Evolutionary conservation across 169 alveolate genomes (phyloP).

Genomic region (Miamiensis avidus): DNA sequence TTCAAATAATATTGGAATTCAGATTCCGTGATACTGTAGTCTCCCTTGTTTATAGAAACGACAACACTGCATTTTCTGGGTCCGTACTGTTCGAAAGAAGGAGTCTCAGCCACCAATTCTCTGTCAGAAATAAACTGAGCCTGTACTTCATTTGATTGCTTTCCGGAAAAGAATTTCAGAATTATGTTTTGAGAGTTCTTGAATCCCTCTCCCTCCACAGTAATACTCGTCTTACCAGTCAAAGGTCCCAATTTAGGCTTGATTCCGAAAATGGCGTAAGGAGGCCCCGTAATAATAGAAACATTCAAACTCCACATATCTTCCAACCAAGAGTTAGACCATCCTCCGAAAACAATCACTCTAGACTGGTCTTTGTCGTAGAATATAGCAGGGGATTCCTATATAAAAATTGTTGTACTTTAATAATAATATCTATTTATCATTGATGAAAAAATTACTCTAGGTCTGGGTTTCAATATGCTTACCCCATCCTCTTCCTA

Average conservation of each 20-base stretch:
- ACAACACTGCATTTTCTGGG: slow-evolving; percentile 92
- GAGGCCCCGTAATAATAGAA: slow-evolving; percentile 93
- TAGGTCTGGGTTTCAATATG: slow-evolving; percentile 1
- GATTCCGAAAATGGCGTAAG: slow-evolving; percentile 89
- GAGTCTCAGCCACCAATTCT: slow-evolving; percentile 87
- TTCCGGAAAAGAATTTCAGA: slow-evolving; percentile 87
- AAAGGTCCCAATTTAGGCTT: slow-evolving; percentile 92
- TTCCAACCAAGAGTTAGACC: slow-evolving; percentile 93
- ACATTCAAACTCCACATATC: slow-evolving; percentile 91
- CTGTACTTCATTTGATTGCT: slow-evolving; percentile 78
- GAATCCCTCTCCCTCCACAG: slow-evolving; percentile 87
- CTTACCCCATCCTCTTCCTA: slow-evolving; percentile 60
- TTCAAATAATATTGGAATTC: slow-evolving; percentile 89
- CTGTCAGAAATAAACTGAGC: slow-evolving; percentile 87
- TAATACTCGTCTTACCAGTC: slow-evolving; percentile 88
- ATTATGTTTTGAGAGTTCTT: slow-evolving; percentile 78
- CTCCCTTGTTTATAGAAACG: slow-evolving; percentile 89
- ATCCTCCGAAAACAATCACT: slow-evolving; percentile 92
- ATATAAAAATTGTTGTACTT: too few relatives aligned
- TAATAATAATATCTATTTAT: too few relatives aligned
- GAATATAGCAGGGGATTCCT: slow-evolving; percentile 90
- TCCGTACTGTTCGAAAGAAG: slow-evolving; percentile 88
- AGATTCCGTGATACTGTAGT: slow-evolving; percentile 86
- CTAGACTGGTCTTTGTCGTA: slow-evolving; percentile 88
- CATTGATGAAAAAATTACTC: not conserved